Conservation (phyloP, 106 monocot genomes). For the Hemerocallis citrina region DNA sequence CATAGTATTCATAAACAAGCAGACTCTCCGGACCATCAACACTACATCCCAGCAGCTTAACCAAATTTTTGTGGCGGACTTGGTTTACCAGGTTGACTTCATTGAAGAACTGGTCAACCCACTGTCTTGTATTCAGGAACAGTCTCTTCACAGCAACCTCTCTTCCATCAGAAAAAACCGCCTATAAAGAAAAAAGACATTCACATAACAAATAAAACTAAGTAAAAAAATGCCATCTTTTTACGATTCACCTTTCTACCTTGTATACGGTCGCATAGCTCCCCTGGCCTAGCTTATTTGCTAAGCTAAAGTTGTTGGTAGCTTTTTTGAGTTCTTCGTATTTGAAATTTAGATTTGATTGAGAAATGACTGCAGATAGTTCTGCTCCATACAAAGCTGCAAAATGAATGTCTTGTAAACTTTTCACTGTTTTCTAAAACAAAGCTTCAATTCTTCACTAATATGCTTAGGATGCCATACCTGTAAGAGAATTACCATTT, state of each 20-base stretch:
- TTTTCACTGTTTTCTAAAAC: no score
- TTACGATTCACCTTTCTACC: conserved; percentile 19
- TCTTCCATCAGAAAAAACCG: conserved; percentile 48
- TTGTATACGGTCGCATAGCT: conserved; percentile 62
- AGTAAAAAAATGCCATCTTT: neutral
- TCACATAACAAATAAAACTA: neutral
- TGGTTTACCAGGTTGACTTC: conserved; percentile 56
- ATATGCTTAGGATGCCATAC: conserved; percentile 9
- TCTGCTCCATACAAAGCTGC: conserved; percentile 34
- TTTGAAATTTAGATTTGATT: conserved; percentile 53
- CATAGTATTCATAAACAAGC: conserved; percentile 54
- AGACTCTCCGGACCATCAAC: conserved; percentile 56
- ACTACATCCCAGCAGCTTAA: conserved; percentile 60
- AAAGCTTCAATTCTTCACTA: no score
- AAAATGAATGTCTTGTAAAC: no score
- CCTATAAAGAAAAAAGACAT: conserved; percentile 18
- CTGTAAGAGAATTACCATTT: conserved; percentile 19
- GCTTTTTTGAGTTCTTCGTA: conserved; percentile 50
- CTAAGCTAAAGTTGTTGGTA: conserved; percentile 33
- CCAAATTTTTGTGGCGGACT: conserved; percentile 65
- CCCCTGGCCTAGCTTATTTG: conserved; percentile 63
- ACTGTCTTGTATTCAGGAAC: conserved; percentile 60
- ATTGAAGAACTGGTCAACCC: conserved; percentile 61
- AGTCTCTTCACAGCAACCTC: conserved; percentile 64
- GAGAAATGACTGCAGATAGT: conserved; percentile 32